Evolutionary conservation across 2,329 filamentous ascomycete genomes (phyloP), one percentile per base, ranked within the genome.

Genomic region (Aureobasidium sp.): DNA sequence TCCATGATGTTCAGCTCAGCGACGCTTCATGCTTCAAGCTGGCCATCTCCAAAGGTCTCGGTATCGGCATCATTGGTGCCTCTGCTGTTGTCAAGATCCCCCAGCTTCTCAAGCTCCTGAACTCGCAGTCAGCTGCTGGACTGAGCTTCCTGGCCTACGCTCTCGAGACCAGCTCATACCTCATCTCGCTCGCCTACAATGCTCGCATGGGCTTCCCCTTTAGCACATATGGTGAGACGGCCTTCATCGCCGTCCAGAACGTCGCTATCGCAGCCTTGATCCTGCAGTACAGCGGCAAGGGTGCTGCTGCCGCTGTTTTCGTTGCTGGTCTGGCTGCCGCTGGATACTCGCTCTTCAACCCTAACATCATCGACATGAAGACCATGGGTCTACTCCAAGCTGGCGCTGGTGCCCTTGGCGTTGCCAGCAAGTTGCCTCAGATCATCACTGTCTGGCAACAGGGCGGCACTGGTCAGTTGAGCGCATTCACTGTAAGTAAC

Each of bases 171-270:
- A 86, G 88, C 65, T 90, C 91, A 66, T 95, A 97, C 81, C 86
- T 98, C 73, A 97, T 98, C 80, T 92, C 91, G 7, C 88, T 99
- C 71, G 93, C 93, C 61, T 99, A 99, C 85, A 97, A 97, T 79
- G 86, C 93, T 70, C 93, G 96, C 76, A 93, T 94, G 75, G 91
- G 90, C 29, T 98, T 97, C 73, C 95, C 96, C 4, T 98, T 99
- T 82, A 97, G 92, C 86, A 99, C 96, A 15, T 99, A 93, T 78
- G 96, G 96, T 79, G 96, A 99, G 87, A 95, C 94, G 33, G 94
- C 93, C 43, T 85, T 98, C 75, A 98, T 99, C 72, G 87, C 96
- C 58, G 90, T 91, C 67, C 96, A 99, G 84, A 97, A 99, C 80
- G 88, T 98, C 50, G 88, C 94, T 67, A 97, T 99, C 77, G 91